Percentiles rank a stretch among this genome's conserved stretches.
Evolutionary conservation across 192 early-diverging fungal species (phyloP).

Genomic region (Radiomyces spectabilis): DNA sequence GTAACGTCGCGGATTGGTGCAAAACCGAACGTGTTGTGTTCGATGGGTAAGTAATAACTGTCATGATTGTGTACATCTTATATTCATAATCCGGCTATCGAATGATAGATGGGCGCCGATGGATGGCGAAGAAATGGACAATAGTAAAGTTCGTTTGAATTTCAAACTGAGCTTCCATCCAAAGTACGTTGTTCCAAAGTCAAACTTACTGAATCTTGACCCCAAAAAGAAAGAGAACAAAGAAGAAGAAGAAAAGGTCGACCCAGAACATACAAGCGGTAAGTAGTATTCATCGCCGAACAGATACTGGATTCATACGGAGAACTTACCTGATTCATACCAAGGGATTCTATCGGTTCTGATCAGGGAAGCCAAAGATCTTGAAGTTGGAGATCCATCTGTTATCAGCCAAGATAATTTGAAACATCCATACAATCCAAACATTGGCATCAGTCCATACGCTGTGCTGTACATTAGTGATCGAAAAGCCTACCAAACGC

Average conservation of each 20-base stretch:
- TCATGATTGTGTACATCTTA: no score
- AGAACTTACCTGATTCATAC: neutral
- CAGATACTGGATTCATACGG: neutral
- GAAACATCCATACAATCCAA: constrained; percentile 20
- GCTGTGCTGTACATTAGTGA: constrained; percentile 22
- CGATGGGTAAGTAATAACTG: constrained; percentile 18
- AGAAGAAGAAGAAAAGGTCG: constrained; percentile 3
- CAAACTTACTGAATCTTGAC: neutral
- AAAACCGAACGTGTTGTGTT: constrained; percentile 9
- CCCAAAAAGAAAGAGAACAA: neutral
- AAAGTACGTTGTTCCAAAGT: constrained; percentile 14
- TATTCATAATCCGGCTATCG: no score
- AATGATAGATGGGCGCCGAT: constrained; percentile 19
- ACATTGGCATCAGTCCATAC: constrained; percentile 12
- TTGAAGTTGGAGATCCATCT: constrained; percentile 5
- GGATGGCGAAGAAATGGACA: constrained; percentile 10
- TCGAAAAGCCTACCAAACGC: constrained; percentile 13
- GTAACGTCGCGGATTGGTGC: constrained; percentile 12
- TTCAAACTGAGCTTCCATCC: constrained; percentile 24
- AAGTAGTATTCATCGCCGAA: neutral
- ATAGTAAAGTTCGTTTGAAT: constrained; percentile 11
- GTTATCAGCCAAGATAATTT: no score
- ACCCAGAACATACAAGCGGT: constrained; percentile 5
- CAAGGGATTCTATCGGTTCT: constrained; percentile 11
- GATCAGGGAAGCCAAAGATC: constrained; percentile 19